A percentile compares a stretch with the other conserved stretches of the same genome.
Conservation (phyloP, 2,329 filamentous ascomycete genomes). For the Lizonia empirigonia region DNA sequence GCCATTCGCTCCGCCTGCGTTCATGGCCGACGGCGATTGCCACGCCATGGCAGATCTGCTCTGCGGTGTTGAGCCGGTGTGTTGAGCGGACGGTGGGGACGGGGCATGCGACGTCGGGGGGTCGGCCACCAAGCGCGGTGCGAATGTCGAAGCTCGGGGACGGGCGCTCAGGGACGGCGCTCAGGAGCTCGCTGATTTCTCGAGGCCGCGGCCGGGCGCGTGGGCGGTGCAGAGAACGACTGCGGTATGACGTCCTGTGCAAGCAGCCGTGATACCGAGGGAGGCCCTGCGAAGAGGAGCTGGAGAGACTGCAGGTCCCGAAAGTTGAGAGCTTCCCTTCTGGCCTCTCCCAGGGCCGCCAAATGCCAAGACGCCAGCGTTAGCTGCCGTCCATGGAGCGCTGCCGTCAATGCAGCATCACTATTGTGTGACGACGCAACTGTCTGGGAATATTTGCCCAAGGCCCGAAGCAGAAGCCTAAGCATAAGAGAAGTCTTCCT, state of each 20-base stretch:
- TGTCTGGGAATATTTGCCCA: neutral
- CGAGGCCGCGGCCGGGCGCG: slow-evolving; percentile 18
- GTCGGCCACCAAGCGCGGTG: slow-evolving; percentile 25
- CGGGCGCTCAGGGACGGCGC: too few relatives aligned
- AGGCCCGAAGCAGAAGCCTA: neutral
- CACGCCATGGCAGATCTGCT: slow-evolving; percentile 64
- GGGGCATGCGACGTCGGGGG: slow-evolving; percentile 39
- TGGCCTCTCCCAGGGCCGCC: neutral
- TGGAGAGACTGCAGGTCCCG: slow-evolving; percentile 3
- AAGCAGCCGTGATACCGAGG: neutral
- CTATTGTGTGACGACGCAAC: slow-evolving; percentile 7
- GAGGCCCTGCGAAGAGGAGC: slow-evolving; percentile 7
- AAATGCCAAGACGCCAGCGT: slow-evolving; percentile 1
- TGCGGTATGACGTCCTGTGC: neutral
- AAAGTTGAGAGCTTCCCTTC: slow-evolving; percentile 1
- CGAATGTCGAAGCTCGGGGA: slow-evolving; percentile 27
- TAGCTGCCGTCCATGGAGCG: slow-evolving; percentile 11
- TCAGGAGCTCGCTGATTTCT: slow-evolving; percentile 28
- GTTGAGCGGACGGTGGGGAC: slow-evolving; percentile 31
- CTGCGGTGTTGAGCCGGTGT: slow-evolving; percentile 27
- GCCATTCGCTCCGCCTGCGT: slow-evolving; percentile 59
- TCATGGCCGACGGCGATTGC: slow-evolving; percentile 70
- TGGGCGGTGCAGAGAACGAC: neutral
- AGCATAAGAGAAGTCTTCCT: neutral
- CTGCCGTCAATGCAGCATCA: slow-evolving; percentile 6